Evolutionary conservation across 2,329 filamentous ascomycete species (phyloP).

Genomic region (Fusarium multiceps): DNA sequence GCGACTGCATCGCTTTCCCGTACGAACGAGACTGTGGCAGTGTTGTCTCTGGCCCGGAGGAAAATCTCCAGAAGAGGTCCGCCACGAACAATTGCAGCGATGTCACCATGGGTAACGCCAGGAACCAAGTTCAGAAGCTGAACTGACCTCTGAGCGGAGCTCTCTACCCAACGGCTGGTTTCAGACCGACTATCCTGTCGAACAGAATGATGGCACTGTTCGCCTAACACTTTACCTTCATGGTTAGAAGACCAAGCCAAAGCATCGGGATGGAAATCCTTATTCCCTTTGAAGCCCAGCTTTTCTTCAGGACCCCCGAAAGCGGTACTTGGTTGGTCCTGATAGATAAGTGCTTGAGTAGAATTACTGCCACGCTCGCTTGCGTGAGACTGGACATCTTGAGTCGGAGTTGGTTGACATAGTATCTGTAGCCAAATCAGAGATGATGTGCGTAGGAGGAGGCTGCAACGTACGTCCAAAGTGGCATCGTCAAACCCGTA

Average conservation of each 20-base stretch:
- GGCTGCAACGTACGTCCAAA: slow-evolving; percentile 55
- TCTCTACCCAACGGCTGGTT: slow-evolving; percentile 42
- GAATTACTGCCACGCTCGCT: neutral
- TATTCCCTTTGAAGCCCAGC: neutral
- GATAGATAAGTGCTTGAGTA: slow-evolving; percentile 1
- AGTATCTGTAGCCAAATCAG: slow-evolving; percentile 22
- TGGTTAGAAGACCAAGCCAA: neutral
- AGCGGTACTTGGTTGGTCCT: neutral
- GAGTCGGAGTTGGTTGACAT: slow-evolving; percentile 13
- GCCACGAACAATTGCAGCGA: slow-evolving; percentile 73
- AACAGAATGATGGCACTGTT: neutral
- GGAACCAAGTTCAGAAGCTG: slow-evolving; percentile 71
- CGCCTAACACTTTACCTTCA: neutral
- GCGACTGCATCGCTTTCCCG: slow-evolving; percentile 69
- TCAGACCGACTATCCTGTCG: neutral
- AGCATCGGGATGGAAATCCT: neutral
- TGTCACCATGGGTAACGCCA: slow-evolving; percentile 71
- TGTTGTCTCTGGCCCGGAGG: slow-evolving; percentile 67
- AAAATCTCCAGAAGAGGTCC: slow-evolving; percentile 77
- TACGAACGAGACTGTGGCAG: slow-evolving; percentile 76
- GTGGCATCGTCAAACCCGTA: slow-evolving; percentile 61
- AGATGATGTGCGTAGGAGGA: neutral
- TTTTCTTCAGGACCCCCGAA: neutral
- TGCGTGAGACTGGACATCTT: neutral
- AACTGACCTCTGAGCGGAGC: slow-evolving; percentile 66